phyloP scores from a whole-genome alignment of 164 flowering plant species.

The Vitis rotundifolia region DNA sequence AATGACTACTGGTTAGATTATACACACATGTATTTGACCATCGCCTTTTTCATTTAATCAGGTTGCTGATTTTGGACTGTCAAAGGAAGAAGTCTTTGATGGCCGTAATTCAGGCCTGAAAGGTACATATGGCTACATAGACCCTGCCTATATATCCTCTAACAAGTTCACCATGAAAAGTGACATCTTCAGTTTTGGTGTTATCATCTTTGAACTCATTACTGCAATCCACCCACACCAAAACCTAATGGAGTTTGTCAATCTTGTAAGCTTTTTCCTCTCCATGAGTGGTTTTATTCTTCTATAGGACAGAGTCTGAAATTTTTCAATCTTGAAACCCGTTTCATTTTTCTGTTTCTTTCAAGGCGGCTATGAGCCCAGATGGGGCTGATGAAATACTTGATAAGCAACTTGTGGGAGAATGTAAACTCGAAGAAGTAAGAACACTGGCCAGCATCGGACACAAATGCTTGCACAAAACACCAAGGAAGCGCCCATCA shows the following conservation, averaged over 20 bases:
- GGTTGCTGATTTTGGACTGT: conserved; percentile 99
- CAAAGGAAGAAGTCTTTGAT: conserved; percentile 84
- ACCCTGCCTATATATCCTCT: conserved; percentile 87
- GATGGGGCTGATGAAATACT: conserved; percentile 95
- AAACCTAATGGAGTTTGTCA: conserved; percentile 84
- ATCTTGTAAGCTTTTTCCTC: conserved; percentile 62
- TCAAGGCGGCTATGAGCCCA: conserved; percentile 81
- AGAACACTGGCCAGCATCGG: conserved; percentile 69
- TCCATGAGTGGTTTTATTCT: background rate
- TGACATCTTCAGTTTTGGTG: conserved; percentile 91
- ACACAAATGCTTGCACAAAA: conserved; percentile 71
- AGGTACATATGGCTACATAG: conserved; percentile 97
- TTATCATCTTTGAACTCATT: conserved; percentile 88
- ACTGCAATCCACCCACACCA: conserved; percentile 96
- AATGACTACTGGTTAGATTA: background rate
- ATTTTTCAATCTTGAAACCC: too few species aligned
- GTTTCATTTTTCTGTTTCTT: conserved; percentile 4
- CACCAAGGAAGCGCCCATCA: conserved; percentile 79
- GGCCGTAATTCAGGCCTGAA: conserved; percentile 80
- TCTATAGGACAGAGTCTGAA: background rate
- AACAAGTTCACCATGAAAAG: conserved; percentile 91
- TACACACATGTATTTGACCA: background rate
- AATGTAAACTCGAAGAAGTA: conserved; percentile 69
- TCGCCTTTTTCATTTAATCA: conserved; percentile 17
- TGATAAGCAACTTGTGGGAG: conserved; percentile 67